These are phyloP conservation scores for Alternaria metachromatica DNA, from an alignment of 2,329 filamentous ascomycete genomes.

Conservation along the genomic window DNA sequence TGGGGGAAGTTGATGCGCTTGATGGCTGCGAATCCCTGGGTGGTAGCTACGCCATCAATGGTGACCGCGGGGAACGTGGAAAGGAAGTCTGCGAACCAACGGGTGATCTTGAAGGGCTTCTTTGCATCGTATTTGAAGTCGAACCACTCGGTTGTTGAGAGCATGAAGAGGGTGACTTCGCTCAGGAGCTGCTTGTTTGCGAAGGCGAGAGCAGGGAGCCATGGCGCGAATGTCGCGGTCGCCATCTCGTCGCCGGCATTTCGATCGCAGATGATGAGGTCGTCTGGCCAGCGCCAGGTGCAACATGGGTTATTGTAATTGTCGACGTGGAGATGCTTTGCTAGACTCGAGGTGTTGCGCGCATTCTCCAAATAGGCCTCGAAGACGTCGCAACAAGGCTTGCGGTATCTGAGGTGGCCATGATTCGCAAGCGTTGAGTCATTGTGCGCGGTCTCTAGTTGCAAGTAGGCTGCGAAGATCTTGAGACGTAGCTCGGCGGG, in stretches of 20 bases:
- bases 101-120: not conserved
- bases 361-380: not conserved
- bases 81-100: not conserved
- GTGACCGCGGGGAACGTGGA: not conserved
- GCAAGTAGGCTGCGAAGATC: not conserved
- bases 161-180: not conserved
- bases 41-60: not conserved
- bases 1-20: not conserved
- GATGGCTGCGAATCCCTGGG: not conserved
- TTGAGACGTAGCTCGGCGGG: not conserved
- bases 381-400: not conserved
- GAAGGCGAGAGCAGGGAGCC: not conserved
- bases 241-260: not conserved
- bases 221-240: not conserved
- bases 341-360: not conserved
- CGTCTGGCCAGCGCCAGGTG: not conserved
- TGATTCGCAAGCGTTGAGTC: not conserved
- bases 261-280: not conserved
- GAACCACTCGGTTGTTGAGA: not conserved
- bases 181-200: not conserved
- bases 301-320: not conserved
- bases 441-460: not conserved
- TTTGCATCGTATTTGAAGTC: not conserved
- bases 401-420: not conserved
- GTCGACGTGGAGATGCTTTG: not conserved